Evolutionary conservation across 805 yeast species (phyloP).

Genomic region (Spathaspora gorwiae): DNA sequence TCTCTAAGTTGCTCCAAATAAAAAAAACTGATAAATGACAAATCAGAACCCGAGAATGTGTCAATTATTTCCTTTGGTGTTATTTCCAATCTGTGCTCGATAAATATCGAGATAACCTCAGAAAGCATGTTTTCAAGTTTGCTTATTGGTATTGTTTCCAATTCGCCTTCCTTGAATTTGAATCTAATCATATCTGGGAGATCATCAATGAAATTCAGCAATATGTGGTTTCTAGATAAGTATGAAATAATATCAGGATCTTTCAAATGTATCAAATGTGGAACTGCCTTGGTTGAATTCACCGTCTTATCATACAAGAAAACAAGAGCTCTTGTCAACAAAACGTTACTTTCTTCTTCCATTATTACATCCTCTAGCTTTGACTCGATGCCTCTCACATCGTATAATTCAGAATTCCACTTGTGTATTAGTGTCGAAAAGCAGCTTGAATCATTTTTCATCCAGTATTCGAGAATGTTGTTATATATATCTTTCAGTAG

Average conservation of each 20-base stretch:
- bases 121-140: constrained; percentile 35
- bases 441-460: constrained; percentile 20
- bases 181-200: constrained; percentile 51
- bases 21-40: constrained; percentile 54
- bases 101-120: constrained; percentile 50
- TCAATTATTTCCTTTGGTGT: constrained; percentile 48
- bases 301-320: constrained; percentile 52
- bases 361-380: constrained; percentile 46
- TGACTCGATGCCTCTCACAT: constrained; percentile 38
- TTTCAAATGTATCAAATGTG: constrained; percentile 53
- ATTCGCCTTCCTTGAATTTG: constrained; percentile 32
- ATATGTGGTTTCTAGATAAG: constrained; percentile 58
- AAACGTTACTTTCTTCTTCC: constrained; percentile 11
- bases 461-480: constrained; percentile 47
- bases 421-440: constrained; percentile 40
- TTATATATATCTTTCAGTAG: constrained; percentile 24
- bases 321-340: constrained; percentile 43
- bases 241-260: constrained; percentile 55
- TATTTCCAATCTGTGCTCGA: constrained; percentile 63
- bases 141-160: constrained; percentile 37
- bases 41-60: constrained; percentile 36
- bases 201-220: constrained; percentile 43
- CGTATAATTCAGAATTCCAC: constrained; percentile 61
- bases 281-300: constrained; percentile 60
- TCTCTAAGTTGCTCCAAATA: constrained; percentile 58